These are phyloP conservation scores for Cercophora sp. DNA, from an alignment of 495 filamentous ascomycete genomes.

Conservation along the genomic window DNA sequence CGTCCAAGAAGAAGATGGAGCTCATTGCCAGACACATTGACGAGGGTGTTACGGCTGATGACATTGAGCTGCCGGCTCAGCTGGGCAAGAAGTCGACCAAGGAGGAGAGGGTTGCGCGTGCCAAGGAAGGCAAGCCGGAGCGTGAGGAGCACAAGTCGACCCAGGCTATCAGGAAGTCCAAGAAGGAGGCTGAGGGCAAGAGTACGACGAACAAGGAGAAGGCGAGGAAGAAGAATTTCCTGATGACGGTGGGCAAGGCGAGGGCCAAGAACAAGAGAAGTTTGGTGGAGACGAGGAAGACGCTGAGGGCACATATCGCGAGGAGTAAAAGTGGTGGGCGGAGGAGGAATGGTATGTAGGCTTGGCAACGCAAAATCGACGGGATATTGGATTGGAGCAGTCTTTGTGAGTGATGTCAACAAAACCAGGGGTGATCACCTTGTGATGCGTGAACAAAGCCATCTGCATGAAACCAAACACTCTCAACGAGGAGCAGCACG, in stretches of 20 bases:
- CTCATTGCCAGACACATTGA: conserved; percentile 63
- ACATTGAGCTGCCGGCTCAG: conserved; percentile 76
- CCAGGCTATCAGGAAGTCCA: conserved; percentile 72
- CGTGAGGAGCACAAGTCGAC: conserved; percentile 76
- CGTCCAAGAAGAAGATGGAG: conserved; percentile 44
- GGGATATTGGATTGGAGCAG: too few species aligned
- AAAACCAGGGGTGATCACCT: too few species aligned
- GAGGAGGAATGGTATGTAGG: conserved; percentile 58
- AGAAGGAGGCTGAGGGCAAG: conserved; percentile 83
- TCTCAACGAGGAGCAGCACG: too few species aligned
- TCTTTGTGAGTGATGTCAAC: too few species aligned
- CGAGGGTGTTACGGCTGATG: conserved; percentile 77
- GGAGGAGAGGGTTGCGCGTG: conserved; percentile 76
- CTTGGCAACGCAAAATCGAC: too few species aligned
- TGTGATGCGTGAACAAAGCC: too few species aligned
- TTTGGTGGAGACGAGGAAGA: conserved; percentile 73
- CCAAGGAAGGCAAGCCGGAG: conserved; percentile 68
- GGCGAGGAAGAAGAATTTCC: conserved; percentile 89
- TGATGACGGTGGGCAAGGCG: conserved; percentile 96
- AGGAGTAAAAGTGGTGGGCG: conserved; percentile 79
- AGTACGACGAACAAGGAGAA: conserved; percentile 98
- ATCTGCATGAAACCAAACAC: too few species aligned
- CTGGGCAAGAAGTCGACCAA: conserved; percentile 63
- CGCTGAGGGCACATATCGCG: conserved; percentile 77
- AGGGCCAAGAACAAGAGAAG: conserved; percentile 89